Base-by-base conservation (phyloP, 2,329 filamentous ascomycete species). In the Ophiostoma quercus region DNA sequence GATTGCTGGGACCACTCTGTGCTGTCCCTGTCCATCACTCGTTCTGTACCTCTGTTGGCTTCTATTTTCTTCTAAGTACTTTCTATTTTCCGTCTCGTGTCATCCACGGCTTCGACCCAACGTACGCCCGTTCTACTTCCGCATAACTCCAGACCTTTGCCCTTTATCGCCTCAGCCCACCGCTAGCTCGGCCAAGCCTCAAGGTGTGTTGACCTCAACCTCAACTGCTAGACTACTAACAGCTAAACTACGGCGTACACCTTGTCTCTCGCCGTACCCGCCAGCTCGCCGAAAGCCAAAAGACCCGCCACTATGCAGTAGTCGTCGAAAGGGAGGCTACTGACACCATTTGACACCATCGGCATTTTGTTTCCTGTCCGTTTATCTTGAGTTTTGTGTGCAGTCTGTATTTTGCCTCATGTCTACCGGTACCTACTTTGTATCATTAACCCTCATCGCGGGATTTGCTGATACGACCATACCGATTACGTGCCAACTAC, bases 271-370 rank as follows among this genome's bases (percentile, higher is more conserved):
- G 22, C 22, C n/a, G 41, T 57, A 57, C 51, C n/a, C n/a, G 51
- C 51, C 51, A 25, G 51, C n/a, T 57, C 51, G 51, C 51, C 51
- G 51, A 29, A 57, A 25, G 9, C 22, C 22, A 57, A 22, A 25
- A 57, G 51, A 57, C 51, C 51, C 51, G 51, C 51, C 51, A 57
- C 51, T 57, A 22, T 25, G 51, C 51, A 57, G 51, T 57, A 57
- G 51, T 57, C 51, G 3, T 57, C 5, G n/a, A 57, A 57, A 57
- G 51, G 51, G 51, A 57, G 51, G 22, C 51, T 57, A 9, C 11
- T 2, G 34, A 34, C 34, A 34, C 34, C 25, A 29, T 29, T 29
- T 34, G 25, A 57, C 51, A 57, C 16, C 43, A 25, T 25, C 51
- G 51, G 51, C 22, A 29, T 57, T 19, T 47, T 47, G 43, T n/a